phyloP scores from a whole-genome alignment of 768 basidiomycete genomes.

The Mycena vitilis region DNA sequence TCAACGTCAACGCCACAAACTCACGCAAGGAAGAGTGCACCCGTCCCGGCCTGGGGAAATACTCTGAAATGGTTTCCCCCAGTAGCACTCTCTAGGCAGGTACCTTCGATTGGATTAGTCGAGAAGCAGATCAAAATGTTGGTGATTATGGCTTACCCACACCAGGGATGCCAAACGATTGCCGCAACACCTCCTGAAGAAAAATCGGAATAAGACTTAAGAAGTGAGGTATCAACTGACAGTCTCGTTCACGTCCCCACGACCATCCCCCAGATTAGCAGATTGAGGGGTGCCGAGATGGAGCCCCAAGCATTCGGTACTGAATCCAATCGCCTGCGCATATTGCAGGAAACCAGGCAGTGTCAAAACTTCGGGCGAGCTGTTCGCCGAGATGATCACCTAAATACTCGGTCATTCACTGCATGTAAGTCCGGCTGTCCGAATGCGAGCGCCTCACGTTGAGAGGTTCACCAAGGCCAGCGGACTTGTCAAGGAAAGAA shows the following conservation, averaged over 20 bases:
- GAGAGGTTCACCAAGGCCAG: slow-evolving; percentile 57
- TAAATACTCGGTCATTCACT: not conserved
- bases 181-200: slow-evolving; percentile 12
- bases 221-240: not conserved
- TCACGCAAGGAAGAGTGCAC: slow-evolving; percentile 60
- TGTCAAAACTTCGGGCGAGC: slow-evolving; percentile 54
- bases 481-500: slow-evolving; percentile 21
- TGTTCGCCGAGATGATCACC: slow-evolving; percentile 59
- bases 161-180: slow-evolving; percentile 19
- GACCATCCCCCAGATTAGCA: slow-evolving; percentile 61
- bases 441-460: slow-evolving; percentile 42
- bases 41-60: slow-evolving; percentile 56
- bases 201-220: too few species aligned
- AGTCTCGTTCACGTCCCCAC: slow-evolving; percentile 56
- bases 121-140: slow-evolving; percentile 39
- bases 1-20: slow-evolving; percentile 29
- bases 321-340: slow-evolving; percentile 57
- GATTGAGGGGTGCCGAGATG: slow-evolving; percentile 53
- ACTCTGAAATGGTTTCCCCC: slow-evolving; percentile 62
- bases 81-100: slow-evolving; percentile 55
- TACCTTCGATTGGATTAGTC: slow-evolving; percentile 20
- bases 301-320: slow-evolving; percentile 55
- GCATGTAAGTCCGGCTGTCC: not conserved
- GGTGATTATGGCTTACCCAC: not conserved
- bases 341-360: slow-evolving; percentile 55